Percentiles rank a stretch among this genome's conserved stretches.
Conservation (phyloP, 495 filamentous ascomycete species). For the Tuber borchii region DNA sequence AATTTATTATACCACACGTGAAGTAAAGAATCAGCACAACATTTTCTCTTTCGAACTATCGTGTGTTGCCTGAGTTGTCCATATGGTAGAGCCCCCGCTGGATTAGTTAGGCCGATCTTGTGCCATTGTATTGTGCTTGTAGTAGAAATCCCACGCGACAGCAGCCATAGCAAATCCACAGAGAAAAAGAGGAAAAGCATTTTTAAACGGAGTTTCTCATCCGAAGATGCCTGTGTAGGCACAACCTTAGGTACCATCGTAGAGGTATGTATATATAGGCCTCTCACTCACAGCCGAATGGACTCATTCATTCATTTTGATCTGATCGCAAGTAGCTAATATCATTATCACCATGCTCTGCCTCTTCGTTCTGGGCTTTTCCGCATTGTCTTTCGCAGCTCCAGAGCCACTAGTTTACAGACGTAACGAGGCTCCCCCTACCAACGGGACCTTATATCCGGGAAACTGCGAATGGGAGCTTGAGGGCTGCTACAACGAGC, state of each 20-base stretch:
- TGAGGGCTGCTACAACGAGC: slow-evolving; percentile 16
- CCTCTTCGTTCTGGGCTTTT: slow-evolving; percentile 10
- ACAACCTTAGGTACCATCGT: not conserved
- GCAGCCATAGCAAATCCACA: not conserved
- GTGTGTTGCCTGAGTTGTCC: not conserved
- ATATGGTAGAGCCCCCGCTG: not conserved
- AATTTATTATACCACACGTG: not conserved
- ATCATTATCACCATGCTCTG: not conserved
- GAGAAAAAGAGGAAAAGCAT: not conserved
- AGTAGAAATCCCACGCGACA: not conserved
- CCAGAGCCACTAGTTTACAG: slow-evolving; percentile 5
- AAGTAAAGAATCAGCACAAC: not conserved
- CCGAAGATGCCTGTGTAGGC: not conserved
- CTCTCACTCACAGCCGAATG: not conserved
- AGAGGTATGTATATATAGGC: not conserved
- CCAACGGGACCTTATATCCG: slow-evolving; percentile 15
- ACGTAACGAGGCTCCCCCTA: slow-evolving; percentile 12
- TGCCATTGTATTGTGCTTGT: not conserved
- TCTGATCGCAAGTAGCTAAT: not conserved
- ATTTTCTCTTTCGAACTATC: not conserved
- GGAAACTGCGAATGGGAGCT: slow-evolving; percentile 17
- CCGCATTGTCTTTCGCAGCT: not conserved
- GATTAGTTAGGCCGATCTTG: not conserved
- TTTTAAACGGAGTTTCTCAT: not conserved
- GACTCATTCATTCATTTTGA: not conserved